Evolutionary conservation across 2,329 filamentous ascomycete species (phyloP).

Genomic region (Diaporthe citrichinensis): DNA sequence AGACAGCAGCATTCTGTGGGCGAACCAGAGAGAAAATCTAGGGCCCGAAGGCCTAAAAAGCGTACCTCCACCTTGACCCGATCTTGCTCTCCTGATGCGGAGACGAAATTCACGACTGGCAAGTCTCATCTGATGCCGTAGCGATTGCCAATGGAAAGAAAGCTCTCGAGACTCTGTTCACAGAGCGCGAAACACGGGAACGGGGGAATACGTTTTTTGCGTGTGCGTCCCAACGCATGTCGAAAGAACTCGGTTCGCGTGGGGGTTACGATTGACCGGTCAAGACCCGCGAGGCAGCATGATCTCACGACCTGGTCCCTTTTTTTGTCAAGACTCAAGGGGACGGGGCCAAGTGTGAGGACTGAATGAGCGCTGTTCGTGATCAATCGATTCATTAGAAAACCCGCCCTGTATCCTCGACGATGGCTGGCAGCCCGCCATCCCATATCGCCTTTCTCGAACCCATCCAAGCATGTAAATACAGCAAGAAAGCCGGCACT

Average conservation of each 20-base stretch:
- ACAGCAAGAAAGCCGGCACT: conserved; percentile 19
- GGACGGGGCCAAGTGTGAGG: background rate
- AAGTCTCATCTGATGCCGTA: background rate
- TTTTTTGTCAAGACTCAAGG: background rate
- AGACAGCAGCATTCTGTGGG: background rate
- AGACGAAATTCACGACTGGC: background rate
- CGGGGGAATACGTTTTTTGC: background rate
- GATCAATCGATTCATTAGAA: conserved; percentile 1
- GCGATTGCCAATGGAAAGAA: background rate
- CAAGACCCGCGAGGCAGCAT: background rate
- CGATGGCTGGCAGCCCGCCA: background rate
- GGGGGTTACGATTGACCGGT: background rate
- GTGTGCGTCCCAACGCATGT: background rate
- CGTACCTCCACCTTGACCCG: background rate
- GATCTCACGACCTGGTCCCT: background rate
- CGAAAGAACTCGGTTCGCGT: background rate
- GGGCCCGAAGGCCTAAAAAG: background rate
- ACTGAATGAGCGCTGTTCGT: background rate
- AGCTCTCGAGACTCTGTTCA: background rate
- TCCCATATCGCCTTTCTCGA: background rate
- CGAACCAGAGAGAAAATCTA: too few species aligned
- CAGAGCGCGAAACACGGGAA: background rate
- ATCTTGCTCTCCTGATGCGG: background rate
- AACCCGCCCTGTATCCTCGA: background rate
- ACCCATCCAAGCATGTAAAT: conserved; percentile 22